Percentiles rank a stretch among this genome's conserved stretches.
phyloP scores from a whole-genome alignment of 108 stramenopile genomes.

The Cyclostephanos invisitatus region DNA sequence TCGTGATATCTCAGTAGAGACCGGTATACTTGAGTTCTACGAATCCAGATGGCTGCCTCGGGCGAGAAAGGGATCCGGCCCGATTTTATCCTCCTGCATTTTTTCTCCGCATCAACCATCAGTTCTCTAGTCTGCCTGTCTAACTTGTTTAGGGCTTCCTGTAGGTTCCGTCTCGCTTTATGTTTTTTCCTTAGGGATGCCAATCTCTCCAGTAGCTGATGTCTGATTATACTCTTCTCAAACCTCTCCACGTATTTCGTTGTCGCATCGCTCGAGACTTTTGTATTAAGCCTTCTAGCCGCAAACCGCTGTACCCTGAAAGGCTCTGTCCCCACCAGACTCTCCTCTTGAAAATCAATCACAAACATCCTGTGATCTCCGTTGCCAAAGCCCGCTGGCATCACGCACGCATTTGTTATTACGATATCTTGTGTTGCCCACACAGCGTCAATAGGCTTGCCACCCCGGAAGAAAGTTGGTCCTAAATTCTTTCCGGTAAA shows the following conservation, averaged over 20 bases:
- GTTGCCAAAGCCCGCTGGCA: constrained; percentile 9
- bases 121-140: background rate
- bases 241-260: background rate
- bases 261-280: background rate
- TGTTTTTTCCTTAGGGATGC: too few relatives aligned
- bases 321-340: background rate
- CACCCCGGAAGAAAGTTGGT: background rate
- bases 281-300: background rate
- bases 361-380: constrained; percentile 16
- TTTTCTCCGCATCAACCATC: constrained; percentile 2
- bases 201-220: background rate
- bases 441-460: constrained; percentile 3
- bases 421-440: constrained; percentile 17
- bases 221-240: background rate
- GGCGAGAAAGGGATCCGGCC: constrained; percentile 17
- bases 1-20: background rate
- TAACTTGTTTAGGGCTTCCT: background rate
- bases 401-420: background rate
- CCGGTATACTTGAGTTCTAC: constrained; percentile 6
- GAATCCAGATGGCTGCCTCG: constrained; percentile 8
- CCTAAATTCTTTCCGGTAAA: background rate
- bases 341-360: background rate
- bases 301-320: too few relatives aligned
- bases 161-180: background rate
- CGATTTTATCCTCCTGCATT: constrained; percentile 10